Evolutionary conservation across 495 filamentous ascomycete species (phyloP).

Genomic region (Penicillium maclennaniae): DNA sequence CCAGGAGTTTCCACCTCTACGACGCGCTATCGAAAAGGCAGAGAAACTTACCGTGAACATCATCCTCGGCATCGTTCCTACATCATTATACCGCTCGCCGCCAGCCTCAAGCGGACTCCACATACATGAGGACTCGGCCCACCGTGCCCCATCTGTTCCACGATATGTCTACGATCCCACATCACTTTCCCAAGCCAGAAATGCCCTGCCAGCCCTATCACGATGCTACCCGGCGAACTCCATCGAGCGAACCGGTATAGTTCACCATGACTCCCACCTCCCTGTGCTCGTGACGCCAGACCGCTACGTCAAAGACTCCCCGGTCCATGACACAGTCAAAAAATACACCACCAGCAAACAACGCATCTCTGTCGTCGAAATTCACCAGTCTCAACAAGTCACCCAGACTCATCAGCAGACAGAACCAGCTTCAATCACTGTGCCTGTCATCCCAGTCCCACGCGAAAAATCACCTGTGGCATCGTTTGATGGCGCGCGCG

Average conservation of each 20-base stretch:
- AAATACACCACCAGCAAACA: not conserved
- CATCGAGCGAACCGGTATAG: not conserved
- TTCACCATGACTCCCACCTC: not conserved
- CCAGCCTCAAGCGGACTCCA: conserved; percentile 3
- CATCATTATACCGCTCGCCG: conserved; percentile 14
- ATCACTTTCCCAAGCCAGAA: not conserved
- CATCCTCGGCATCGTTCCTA: conserved; percentile 12
- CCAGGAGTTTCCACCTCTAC: conserved; percentile 14
- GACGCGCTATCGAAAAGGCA: conserved; percentile 1
- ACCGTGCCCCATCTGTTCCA: not conserved
- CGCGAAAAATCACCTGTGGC: not conserved
- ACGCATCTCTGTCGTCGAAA: not conserved
- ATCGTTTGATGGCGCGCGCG: not conserved
- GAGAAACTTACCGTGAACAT: conserved; percentile 14
- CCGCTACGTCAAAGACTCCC: not conserved
- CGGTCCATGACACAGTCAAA: conserved; percentile 7
- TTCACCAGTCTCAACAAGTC: not conserved
- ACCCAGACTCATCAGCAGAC: not conserved
- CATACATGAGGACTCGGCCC: not conserved
- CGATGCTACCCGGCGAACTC: not conserved
- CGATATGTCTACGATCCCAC: not conserved
- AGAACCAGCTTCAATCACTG: not conserved
- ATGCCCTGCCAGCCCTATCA: not conserved
- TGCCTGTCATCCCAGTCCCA: not conserved
- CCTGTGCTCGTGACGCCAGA: not conserved